phyloP scores from a whole-genome alignment of 768 basidiomycete species.

The Serendipita sp. region DNA sequence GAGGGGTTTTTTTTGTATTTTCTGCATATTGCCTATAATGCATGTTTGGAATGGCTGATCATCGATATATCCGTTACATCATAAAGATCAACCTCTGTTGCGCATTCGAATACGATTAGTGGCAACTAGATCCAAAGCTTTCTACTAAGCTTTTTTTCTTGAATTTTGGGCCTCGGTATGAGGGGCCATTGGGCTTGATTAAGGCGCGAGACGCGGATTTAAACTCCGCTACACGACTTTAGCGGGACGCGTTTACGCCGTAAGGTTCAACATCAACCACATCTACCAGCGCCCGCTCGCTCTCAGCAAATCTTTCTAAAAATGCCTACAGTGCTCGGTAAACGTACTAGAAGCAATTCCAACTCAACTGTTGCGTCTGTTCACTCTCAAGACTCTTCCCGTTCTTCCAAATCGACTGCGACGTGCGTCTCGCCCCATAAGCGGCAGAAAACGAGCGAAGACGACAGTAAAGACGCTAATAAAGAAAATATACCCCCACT shows the following conservation, averaged over 20 bases:
- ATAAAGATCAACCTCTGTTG: too few relatives aligned
- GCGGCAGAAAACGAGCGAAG: neutral
- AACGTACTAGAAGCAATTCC: constrained; percentile 2
- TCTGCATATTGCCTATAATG: neutral
- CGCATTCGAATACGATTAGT: too few relatives aligned
- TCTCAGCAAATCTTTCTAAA: neutral
- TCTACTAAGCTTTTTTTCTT: too few relatives aligned
- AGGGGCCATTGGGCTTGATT: neutral
- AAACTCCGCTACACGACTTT: neutral
- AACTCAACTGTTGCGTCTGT: constrained; percentile 2
- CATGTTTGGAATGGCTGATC: neutral
- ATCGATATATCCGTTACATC: too few relatives aligned
- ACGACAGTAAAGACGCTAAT: neutral
- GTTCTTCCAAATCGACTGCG: neutral
- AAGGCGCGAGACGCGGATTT: neutral
- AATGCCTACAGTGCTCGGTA: constrained; percentile 2
- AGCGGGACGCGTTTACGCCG: neutral
- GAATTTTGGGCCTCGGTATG: too few relatives aligned
- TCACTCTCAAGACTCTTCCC: neutral
- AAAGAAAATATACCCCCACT: constrained; percentile 6
- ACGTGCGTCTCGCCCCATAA: neutral
- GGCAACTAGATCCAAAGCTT: too few relatives aligned
- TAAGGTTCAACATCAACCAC: neutral
- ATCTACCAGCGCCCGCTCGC: neutral
- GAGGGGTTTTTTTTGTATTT: neutral